Base-by-base conservation (phyloP, 2,329 filamentous ascomycete species). In the Akanthomyces lecanii region DNA sequence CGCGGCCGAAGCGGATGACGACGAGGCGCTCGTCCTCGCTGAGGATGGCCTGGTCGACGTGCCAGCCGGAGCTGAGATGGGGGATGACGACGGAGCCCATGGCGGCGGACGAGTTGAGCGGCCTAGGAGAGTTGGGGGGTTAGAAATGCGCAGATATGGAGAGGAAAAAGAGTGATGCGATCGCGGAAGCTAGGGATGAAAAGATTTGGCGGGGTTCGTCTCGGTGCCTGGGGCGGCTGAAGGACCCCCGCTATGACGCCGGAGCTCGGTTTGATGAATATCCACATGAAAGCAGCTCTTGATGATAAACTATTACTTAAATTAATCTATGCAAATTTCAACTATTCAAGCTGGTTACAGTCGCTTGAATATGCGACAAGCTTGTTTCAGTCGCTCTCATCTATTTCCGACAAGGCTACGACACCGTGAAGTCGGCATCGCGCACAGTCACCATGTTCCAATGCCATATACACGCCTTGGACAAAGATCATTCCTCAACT, bases 11-110 rank as follows among this genome's bases (percentile, higher is more conserved):
- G 67, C 94, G 89, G 74, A 98, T 97, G 48, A 97, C 88, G 14
- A 97, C 92, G 1, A 97, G 86, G 55, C 94, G 89, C 73, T 98
- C 94, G 73, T 97, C 92, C 78, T 98, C 93, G 47, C 72, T 76
- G 72, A 91, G 87, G 73, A 97, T 97, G 67, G 93, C 92, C 79
- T 98, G 93, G 81, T 98, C 95, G 72, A 99, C 95, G 77, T 99
- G 95, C 95, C 94, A 99, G 76, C 91, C 95, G 48, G 90, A 93
- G 69, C 86, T 85, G 53, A 99, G 85, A 77, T 98, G 94, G 52
- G 94, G 94, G 60, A 99, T 87, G 56, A 96, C 90, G 66, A 97
- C 90, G 71, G 92, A 97, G 70, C 92, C 92, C 82, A 85, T 85
- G 66, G 66, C 42, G 55, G 12, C 21, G 21, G 21, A 21, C 21